Conservation (phyloP, 768 basidiomycete genomes). For the Leccinum sublutescens region DNA sequence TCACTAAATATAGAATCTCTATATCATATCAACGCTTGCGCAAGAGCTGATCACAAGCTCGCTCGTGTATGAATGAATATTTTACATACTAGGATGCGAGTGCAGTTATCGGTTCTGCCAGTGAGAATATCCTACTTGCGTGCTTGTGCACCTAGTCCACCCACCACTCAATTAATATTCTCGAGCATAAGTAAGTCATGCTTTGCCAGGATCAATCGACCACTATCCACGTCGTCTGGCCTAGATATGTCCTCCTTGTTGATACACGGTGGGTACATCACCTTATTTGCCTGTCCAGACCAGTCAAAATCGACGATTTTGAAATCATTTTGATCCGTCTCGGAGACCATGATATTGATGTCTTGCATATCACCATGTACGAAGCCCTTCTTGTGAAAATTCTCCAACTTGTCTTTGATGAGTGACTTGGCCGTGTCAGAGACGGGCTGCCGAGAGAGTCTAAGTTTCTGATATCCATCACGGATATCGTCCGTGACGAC, state of each 20-base stretch:
- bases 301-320: not conserved
- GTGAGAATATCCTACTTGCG: too few species aligned
- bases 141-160: too few species aligned
- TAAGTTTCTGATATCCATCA: too few species aligned
- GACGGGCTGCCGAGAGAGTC: not conserved
- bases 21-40: too few species aligned
- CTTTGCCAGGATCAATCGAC: not conserved
- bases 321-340: not conserved
- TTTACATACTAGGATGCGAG: too few species aligned
- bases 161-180: too few species aligned
- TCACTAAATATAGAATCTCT: too few species aligned
- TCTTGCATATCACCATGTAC: not conserved
- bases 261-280: not conserved
- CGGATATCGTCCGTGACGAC: slow-evolving; percentile 30
- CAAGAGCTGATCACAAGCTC: slow-evolving; percentile 67
- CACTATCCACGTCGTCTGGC: not conserved
- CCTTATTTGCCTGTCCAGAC: not conserved
- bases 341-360: not conserved
- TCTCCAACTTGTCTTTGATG: too few species aligned
- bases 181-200: not conserved
- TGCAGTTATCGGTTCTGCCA: too few species aligned
- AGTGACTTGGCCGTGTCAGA: not conserved
- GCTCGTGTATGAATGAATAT: slow-evolving; percentile 46
- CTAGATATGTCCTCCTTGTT: not conserved
- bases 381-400: not conserved